Evolutionary conservation across 768 basidiomycete species (phyloP), one percentile per base, ranked within the genome.

Genomic region (Russula sp.): DNA sequence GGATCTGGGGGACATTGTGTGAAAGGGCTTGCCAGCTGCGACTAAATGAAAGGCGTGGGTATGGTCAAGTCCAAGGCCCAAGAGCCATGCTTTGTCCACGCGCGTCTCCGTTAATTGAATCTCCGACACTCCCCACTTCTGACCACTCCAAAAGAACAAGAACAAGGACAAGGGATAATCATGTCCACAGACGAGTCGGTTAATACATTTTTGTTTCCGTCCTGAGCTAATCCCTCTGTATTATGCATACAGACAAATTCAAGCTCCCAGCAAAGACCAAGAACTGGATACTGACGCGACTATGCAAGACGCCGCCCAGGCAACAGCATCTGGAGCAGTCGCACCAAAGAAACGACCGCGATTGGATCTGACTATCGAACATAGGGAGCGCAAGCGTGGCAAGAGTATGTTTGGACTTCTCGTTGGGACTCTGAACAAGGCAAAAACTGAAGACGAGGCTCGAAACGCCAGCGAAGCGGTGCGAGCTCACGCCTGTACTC

Each of bases 401-500:
- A 90, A 89, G 83, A 84, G 82, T 77, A 89, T 91, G 87, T 89
- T 93, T 77, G 91, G 89, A 65, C 78, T 92, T 68, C 78, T 91
- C 67, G 75, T 93, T 61, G 89, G 89, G 57, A 93, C 90, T 67
- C 82, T 93, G 65, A 89, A 87, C 77, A 89, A 89, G 79, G 91
- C 91, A 67, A 91, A 91, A 78, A 86, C 82, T 68, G 90, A 93
- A 78, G 90, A 91, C 74, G 87, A 88, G 72, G 85, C 89, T 78
- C 79, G 89, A 63, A 89, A 81, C 71, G 85, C 86, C n/a, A 91
- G 89, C 74, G 90, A 93, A 69, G 89, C 90, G 70, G 90, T 91
- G 63, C 73, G 76, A 74, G 3, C 1, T 44, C 44, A 35, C 48
- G 9, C 18, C 18, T 31, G 11, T 32, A 45, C 57, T 56, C 16